Evolutionary conservation across 495 filamentous ascomycete genomes (phyloP), one percentile per base, ranked within the genome.

Genomic region (Recurvomyces mirabilis): DNA sequence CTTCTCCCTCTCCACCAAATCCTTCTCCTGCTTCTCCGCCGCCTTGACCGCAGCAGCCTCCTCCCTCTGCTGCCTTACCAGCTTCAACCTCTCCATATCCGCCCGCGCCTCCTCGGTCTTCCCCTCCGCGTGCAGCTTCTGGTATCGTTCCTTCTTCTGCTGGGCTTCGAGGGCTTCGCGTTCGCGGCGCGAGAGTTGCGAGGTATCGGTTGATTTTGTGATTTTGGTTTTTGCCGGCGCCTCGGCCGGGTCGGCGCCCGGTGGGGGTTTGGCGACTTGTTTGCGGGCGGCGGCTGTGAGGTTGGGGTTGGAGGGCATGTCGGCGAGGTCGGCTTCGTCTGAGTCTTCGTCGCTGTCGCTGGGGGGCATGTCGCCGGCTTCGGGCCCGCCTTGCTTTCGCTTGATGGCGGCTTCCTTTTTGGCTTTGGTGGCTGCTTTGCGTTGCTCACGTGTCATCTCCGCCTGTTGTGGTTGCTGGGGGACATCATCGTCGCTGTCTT

Each of bases 21-120:
- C 60, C 41, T 49, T 59, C 61, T 68, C 66, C 47, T 64, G 62
- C 42, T 59, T 60, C 55, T 68, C 66, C 7, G 70, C 87, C 73
- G 77, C 75, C 72, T 88, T 88, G 66, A 71, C 72, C 60, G 63
- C 79, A 54, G 84, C 74, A 60, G 93, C 89, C 21, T 81, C 79
- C 60, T 91, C 91, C 26, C 91, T 72, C 69, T 82, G 79, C 72
- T 93, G 84, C 19, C 79, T 72, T 43, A 98, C 84, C 39, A 88
- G 55, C 52, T 68, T 74, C 58, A 98, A 60, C 41, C 91, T 69
- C 38, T 84, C 91, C 56, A 96, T 54, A 69, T 98, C 91, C n/a
- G 86, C 79, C 53, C 81, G 82, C 17, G 89, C 91, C 69, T 96
- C 85, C 42, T 98, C 93, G 29, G 91, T 95, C 74, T 95, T 95